Evolutionary conservation across 1,139 yeast species (phyloP), one percentile per base, ranked within the genome.

Genomic region (Hyphopichia wangnamkhiaoensis): DNA sequence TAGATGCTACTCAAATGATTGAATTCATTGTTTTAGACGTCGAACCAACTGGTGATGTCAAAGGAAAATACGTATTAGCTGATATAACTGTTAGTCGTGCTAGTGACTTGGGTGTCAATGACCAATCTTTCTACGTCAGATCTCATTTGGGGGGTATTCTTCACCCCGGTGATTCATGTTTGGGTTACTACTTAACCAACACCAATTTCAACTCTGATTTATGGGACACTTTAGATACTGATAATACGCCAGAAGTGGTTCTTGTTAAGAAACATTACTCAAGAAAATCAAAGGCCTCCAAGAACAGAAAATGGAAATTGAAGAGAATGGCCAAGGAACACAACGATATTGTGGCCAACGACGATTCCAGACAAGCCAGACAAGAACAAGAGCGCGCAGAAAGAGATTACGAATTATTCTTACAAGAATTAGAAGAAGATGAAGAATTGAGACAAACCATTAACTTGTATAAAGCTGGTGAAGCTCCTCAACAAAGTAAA

Each of bases 311-410:
- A 65, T 93, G 98, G 98, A 91, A 87, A 71, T 82, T 93, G 68
- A 89, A 88, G 84, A 86, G 98, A 76, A 90, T 93, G 97, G 98
- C 98, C 34, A 85, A 76, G 61, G 98, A 93, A 68, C 95, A 91
- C 65, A 80, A 80, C 53, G 96, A 88, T 54, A 82, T 86, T 48
- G 90, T 84, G 40, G 95, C 95, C 40, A 74, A 79, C 50, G 83
- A 79, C 48, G 89, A 83, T 53, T 77, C 87, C 4, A 81, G 89
- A 71, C 84, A 80, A 54, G 91, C 91, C 44, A 84, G 80, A 68
- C 93, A 85, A 64, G 97, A 90, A 48, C 84, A 82, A 57, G 98
- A 89, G 61, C 79, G 88, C 56, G 96, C 95, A 3, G 98, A 93
- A 67, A 84, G 82, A 64, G 99, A 93, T 65, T 93, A 91, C 68